Evolutionary conservation across 2,329 filamentous ascomycete genomes (phyloP).

Genomic region (Elsinoe fawcettii): DNA sequence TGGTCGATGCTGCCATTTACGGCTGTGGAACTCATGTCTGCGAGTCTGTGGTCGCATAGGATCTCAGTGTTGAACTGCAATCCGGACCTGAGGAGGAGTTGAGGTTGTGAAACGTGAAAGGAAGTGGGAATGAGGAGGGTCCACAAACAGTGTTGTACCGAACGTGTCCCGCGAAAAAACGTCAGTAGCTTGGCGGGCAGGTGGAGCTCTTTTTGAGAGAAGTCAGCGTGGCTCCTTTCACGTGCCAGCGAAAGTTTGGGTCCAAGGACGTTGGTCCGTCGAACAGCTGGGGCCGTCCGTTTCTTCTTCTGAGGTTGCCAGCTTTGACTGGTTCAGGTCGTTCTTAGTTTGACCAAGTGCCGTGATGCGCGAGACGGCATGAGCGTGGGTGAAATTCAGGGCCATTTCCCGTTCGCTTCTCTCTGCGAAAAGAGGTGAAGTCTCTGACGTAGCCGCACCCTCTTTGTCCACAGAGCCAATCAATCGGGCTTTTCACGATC

Average conservation of each 20-base stretch:
- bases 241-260: slow-evolving; percentile 1
- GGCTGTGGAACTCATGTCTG: slow-evolving; percentile 14
- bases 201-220: background rate
- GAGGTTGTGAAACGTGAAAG: background rate
- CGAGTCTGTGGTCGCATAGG: background rate
- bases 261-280: background rate
- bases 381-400: background rate
- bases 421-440: background rate
- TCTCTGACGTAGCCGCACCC: slow-evolving; percentile 11
- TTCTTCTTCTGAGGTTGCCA: background rate
- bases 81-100: background rate
- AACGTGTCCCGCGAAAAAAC: slow-evolving; percentile 9
- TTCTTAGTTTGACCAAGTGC: background rate
- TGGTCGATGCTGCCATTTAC: slow-evolving; percentile 1
- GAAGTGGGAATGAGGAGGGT: background rate
- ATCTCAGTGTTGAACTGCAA: slow-evolving; percentile 12
- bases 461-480: background rate
- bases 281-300: slow-evolving; percentile 10
- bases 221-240: background rate
- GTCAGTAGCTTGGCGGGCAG: slow-evolving; percentile 9
- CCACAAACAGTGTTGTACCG: slow-evolving; percentile 3
- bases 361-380: background rate
- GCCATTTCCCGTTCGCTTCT: background rate
- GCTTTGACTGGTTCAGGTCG: background rate
- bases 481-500: background rate